A percentile compares a stretch with the other conserved stretches of the same genome.
phyloP scores from a whole-genome alignment of 2,329 filamentous ascomycete genomes.

The Verticillium longisporum region DNA sequence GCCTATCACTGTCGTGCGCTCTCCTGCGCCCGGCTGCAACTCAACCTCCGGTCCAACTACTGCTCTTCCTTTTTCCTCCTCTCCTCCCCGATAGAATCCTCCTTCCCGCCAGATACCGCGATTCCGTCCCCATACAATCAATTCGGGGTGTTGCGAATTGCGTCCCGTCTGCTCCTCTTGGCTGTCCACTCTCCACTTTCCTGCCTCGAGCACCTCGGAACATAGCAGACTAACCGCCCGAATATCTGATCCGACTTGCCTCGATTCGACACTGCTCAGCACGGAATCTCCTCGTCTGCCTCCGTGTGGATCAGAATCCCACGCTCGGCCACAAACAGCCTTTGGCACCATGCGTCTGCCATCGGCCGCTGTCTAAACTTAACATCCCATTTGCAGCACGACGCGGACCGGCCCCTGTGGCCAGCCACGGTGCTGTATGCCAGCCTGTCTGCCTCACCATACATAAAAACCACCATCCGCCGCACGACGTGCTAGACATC shows the following conservation, averaged over 20 bases:
- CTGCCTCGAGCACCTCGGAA: neutral
- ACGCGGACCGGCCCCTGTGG: constrained; percentile 3
- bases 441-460: neutral
- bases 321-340: constrained; percentile 4
- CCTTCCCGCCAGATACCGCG: neutral
- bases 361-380: constrained; percentile 7
- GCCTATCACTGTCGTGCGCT: neutral
- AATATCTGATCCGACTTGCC: neutral
- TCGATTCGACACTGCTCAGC: neutral
- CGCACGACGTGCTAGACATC: constrained; percentile 2
- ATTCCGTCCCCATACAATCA: neutral
- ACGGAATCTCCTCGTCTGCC: neutral
- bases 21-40: neutral
- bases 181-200: neutral
- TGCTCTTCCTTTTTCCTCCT: neutral
- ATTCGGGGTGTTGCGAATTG: neutral
- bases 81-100: neutral
- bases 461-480: neutral
- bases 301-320: neutral
- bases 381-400: constrained; percentile 3
- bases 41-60: neutral
- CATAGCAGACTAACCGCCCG: neutral
- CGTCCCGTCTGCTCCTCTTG: neutral
- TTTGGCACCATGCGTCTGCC: constrained; percentile 7
- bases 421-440: neutral